phyloP scores from a whole-genome alignment of 768 basidiomycete genomes.

The Trametes meyenii region DNA sequence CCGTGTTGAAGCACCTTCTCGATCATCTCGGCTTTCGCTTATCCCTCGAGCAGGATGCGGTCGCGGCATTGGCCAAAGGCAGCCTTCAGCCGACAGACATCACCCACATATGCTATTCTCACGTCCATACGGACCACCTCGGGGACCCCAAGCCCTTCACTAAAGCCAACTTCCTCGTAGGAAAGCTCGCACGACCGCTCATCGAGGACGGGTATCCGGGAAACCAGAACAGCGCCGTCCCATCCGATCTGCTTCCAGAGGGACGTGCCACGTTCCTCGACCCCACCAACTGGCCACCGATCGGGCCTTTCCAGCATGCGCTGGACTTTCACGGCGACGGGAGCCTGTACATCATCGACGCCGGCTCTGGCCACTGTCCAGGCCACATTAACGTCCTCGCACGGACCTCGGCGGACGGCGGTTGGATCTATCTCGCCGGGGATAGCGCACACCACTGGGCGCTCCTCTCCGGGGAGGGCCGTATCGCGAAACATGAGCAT shows the following conservation, averaged over 20 bases:
- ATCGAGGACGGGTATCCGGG: constrained; percentile 47
- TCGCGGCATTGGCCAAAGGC: constrained; percentile 52
- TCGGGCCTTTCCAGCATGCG: constrained; percentile 50
- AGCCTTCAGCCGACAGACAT: constrained; percentile 47
- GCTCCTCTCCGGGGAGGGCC: constrained; percentile 49
- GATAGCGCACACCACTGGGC: constrained; percentile 52
- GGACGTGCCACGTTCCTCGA: constrained; percentile 27
- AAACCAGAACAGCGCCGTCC: constrained; percentile 37
- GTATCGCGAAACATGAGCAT: constrained; percentile 38
- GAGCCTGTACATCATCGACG: constrained; percentile 58
- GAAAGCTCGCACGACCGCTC: constrained; percentile 40
- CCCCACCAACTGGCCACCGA: constrained; percentile 36
- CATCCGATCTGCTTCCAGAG: constrained; percentile 20
- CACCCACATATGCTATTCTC: constrained; percentile 51
- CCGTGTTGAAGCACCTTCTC: background rate
- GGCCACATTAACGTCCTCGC: constrained; percentile 59
- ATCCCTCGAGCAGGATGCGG: constrained; percentile 35
- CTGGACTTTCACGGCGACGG: constrained; percentile 59
- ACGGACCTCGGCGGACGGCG: constrained; percentile 56
- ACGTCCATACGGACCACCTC: constrained; percentile 56
- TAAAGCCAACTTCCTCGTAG: constrained; percentile 50
- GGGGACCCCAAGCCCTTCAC: constrained; percentile 52
- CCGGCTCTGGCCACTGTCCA: constrained; percentile 52
- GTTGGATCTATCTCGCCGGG: constrained; percentile 60
- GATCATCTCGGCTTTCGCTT: constrained; percentile 10